These are phyloP conservation scores for Botrytis porri DNA, from an alignment of 2,329 filamentous ascomycete genomes.

Conservation along the genomic window DNA sequence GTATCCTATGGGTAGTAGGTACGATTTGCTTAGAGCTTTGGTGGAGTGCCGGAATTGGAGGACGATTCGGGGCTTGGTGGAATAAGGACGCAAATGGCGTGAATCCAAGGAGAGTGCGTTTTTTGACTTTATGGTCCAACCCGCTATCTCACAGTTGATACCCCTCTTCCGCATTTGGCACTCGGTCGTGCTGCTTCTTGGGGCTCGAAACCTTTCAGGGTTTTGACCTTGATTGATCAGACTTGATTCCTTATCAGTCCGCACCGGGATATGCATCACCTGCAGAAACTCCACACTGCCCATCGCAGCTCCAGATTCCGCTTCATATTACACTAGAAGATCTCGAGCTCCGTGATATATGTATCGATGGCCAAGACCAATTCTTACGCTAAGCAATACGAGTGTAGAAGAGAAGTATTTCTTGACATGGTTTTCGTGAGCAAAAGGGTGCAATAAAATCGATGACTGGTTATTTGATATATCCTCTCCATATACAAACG, in stretches of 20 bases:
- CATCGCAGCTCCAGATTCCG: neutral
- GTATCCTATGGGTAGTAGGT: too few relatives aligned
- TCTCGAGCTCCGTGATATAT: neutral
- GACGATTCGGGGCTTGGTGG: neutral
- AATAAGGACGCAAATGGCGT: neutral
- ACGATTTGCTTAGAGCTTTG: neutral
- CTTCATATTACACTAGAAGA: neutral
- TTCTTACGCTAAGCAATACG: neutral
- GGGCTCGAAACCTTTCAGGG: neutral
- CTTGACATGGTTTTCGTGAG: neutral
- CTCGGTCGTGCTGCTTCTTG: neutral
- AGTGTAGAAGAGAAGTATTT: neutral
- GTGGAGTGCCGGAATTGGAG: neutral
- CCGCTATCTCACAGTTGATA: neutral
- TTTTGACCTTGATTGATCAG: neutral
- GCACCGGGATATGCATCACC: neutral
- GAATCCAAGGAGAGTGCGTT: neutral
- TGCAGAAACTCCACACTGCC: neutral
- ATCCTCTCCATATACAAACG: neutral
- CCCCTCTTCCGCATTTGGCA: neutral
- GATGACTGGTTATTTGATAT: neutral
- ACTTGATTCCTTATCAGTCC: neutral
- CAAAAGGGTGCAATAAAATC: neutral
- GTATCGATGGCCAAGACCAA: neutral
- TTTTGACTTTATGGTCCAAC: too few relatives aligned